Evolutionary conservation across 169 alveolate genomes (phyloP).

Genomic region (Neospora caninum): DNA sequence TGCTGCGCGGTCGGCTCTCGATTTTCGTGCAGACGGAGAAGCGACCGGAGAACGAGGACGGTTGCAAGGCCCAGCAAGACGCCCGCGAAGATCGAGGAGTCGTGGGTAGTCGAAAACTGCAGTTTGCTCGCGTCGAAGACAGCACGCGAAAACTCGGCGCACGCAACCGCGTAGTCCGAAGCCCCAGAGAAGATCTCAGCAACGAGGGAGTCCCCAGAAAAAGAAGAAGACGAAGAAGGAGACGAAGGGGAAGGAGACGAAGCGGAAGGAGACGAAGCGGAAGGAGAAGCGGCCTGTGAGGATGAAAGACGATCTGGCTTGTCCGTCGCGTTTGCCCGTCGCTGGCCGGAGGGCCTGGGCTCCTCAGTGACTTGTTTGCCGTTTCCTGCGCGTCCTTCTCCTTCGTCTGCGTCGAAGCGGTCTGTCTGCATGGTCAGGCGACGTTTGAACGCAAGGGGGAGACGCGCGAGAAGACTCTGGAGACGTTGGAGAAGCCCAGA

Average conservation of each 20-base stretch:
- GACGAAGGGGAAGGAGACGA: background rate
- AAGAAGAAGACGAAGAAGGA: background rate
- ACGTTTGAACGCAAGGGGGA: background rate
- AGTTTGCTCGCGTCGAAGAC: constrained; percentile 21
- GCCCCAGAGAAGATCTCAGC: background rate
- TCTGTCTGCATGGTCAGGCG: background rate
- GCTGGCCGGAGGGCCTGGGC: background rate
- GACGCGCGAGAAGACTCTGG: background rate
- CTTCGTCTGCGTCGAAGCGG: background rate
- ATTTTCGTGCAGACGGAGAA: too few relatives aligned
- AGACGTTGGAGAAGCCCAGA: background rate
- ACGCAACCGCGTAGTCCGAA: background rate
- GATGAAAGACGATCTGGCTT: too few relatives aligned
- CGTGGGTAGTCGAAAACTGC: constrained; percentile 4
- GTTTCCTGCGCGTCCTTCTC: background rate
- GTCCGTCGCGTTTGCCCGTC: background rate
- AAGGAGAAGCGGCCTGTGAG: too few relatives aligned
- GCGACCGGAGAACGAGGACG: too few relatives aligned
- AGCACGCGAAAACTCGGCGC: constrained; percentile 3
- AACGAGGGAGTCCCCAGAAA: background rate
- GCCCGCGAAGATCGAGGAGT: background rate
- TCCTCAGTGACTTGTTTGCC: background rate
- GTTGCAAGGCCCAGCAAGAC: background rate
- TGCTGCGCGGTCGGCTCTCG: too few relatives aligned
- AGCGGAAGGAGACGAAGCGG: too few relatives aligned